A percentile compares a stretch with the other conserved stretches of the same genome.
Conservation (phyloP, 2,329 filamentous ascomycete genomes). For the Teratosphaeria zuluensis region DNA sequence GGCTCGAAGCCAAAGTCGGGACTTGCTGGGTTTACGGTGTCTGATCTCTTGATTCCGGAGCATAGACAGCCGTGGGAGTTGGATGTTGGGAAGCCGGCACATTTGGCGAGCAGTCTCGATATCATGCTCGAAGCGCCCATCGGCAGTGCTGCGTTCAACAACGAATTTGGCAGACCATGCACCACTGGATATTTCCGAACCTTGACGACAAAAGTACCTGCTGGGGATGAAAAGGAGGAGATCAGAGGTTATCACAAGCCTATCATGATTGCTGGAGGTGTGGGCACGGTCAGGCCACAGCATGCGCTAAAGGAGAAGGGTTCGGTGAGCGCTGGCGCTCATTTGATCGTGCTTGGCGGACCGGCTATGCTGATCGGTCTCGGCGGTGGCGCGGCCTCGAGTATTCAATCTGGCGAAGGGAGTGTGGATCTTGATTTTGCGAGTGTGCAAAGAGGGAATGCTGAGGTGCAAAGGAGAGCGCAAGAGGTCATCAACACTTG, state of each 20-base stretch:
- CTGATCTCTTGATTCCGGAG: conserved; percentile 81
- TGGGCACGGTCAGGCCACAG: conserved; percentile 83
- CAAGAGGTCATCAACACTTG: conserved; percentile 98
- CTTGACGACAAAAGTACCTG: conserved; percentile 59
- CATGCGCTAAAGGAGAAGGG: conserved; percentile 77
- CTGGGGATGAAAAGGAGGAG: conserved; percentile 55
- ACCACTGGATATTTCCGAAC: conserved; percentile 88
- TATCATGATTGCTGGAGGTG: conserved; percentile 94
- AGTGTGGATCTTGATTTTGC: conserved; percentile 92
- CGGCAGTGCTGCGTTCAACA: conserved; percentile 91
- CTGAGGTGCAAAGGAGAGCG: conserved; percentile 87
- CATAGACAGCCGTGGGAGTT: conserved; percentile 80
- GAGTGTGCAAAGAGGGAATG: conserved; percentile 93
- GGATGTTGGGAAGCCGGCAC: conserved; percentile 77
- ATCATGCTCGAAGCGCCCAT: conserved; percentile 98
- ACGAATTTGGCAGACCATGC: conserved; percentile 88
- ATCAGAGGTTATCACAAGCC: conserved; percentile 94
- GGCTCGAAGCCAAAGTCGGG: conserved; percentile 91
- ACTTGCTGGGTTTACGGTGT: conserved; percentile 87
- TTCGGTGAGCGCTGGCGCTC: conserved; percentile 75
- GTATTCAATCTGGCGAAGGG: conserved; percentile 75
- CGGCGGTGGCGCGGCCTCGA: conserved; percentile 89
- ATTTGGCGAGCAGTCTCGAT: conserved; percentile 88
- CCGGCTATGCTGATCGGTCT: conserved; percentile 97
- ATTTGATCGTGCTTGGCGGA: conserved; percentile 85